Base-by-base conservation (phyloP, 1,284 basidiomycete species). In the Ustilago trichophora region DNA sequence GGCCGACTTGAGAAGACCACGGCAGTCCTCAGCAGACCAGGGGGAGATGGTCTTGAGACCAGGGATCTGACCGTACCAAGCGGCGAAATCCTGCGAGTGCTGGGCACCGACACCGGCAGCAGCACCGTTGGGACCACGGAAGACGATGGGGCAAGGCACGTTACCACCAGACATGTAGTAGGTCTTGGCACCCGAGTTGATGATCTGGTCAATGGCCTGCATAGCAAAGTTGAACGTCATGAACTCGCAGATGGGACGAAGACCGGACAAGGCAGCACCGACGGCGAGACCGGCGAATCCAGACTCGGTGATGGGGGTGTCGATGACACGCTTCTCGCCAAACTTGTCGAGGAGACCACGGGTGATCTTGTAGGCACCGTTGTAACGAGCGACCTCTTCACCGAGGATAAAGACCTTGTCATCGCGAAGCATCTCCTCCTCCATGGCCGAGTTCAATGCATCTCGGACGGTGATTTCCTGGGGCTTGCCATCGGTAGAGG, bases 111-210 rank as follows among this genome's bases (percentile, higher is more conserved):
- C 96, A 87, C 96, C 96, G 56, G 93, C 85, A 49, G 96, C 96
- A 55, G 96, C 96, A 83, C 96, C 96, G 84, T 99, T 99, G 64
- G 96, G 96, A 58, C 96, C 96, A 85, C 96, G 93, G 90, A 99
- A 99, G 56, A 97, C 93, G 72, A 99, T 91, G 25, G 96, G 93
- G 85, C 95, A 98, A 12, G 92, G 91, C 3, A 96, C 92, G 80
- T 93, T 96, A 74, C 96, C 96, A 66, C 94, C 96, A 38, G 94
- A 98, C 96, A 99, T 99, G 88, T 99, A 99, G 85, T 97, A 93
- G 11, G 96, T 98, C 87, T 98, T 99, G 74, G 92, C 96, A 60
- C 91, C 96, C n/a, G 94, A 98, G 88, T 99, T 99, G 84, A 99
- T 91, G 73, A 99, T 98, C 83, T 99, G 96, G 85, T 99, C 96